Conservation (phyloP, 495 filamentous ascomycete genomes). For the Tuber indicum region DNA sequence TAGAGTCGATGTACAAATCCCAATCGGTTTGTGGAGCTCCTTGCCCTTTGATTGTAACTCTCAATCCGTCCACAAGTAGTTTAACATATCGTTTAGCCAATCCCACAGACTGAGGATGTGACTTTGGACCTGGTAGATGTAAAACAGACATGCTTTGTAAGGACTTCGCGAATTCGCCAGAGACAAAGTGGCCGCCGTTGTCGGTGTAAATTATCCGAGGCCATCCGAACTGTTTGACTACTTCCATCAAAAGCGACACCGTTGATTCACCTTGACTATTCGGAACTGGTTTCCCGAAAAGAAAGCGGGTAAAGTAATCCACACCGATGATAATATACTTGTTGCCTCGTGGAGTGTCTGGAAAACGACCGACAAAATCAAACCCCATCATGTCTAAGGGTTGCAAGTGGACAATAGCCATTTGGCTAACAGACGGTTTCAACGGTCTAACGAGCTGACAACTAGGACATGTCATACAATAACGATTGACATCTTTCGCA, state of each 20-base stretch:
- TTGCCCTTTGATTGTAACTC: background rate
- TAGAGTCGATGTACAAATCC: background rate
- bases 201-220: background rate
- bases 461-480: no score
- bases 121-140: background rate
- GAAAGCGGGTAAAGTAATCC: background rate
- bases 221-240: conserved; percentile 4
- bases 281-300: background rate
- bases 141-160: background rate
- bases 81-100: conserved; percentile 1
- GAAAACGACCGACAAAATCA: background rate
- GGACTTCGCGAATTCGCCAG: background rate
- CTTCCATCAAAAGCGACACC: background rate
- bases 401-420: no score
- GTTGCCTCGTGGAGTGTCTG: background rate
- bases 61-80: background rate
- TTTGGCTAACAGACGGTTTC: no score
- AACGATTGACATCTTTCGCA: no score
- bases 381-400: no score
- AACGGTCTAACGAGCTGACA: no score
- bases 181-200: background rate
- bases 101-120: background rate
- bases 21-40: no score
- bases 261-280: background rate
- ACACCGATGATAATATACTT: background rate